Evolutionary conservation across 2,329 filamentous ascomycete species (phyloP).

Genomic region (Fulvia fulva): DNA sequence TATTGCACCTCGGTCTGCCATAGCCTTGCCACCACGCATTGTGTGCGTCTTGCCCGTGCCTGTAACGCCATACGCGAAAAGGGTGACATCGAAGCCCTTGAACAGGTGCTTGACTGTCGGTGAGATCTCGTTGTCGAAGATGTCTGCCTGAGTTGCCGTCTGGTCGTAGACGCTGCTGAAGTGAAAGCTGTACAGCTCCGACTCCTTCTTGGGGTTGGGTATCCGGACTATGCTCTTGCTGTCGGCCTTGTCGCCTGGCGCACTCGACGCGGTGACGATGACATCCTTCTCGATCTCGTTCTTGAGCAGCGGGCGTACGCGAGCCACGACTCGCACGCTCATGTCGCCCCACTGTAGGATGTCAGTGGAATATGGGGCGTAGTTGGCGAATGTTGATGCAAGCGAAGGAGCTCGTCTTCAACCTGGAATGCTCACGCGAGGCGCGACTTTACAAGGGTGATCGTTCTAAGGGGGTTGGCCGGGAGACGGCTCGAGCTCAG

Average conservation of each 20-base stretch:
- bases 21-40: slow-evolving; percentile 64
- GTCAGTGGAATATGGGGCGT: not conserved
- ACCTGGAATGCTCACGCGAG: not conserved
- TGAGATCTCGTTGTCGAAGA: slow-evolving; percentile 87
- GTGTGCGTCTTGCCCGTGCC: slow-evolving; percentile 98
- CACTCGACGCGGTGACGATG: slow-evolving; percentile 68
- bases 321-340: slow-evolving; percentile 80
- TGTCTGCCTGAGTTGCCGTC: slow-evolving; percentile 72
- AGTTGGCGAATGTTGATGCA: not conserved
- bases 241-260: slow-evolving; percentile 41
- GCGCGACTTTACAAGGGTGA: not conserved
- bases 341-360: slow-evolving; percentile 18
- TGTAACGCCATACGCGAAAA: slow-evolving; percentile 95
- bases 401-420: slow-evolving; percentile 8
- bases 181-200: slow-evolving; percentile 86
- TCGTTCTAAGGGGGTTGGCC: not conserved
- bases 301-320: slow-evolving; percentile 82
- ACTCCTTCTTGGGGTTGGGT: slow-evolving; percentile 87
- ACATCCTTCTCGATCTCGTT: slow-evolving; percentile 82
- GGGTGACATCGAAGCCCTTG: slow-evolving; percentile 96
- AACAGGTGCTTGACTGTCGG: slow-evolving; percentile 91
- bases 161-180: slow-evolving; percentile 92
- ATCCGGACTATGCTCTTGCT: slow-evolving; percentile 68
- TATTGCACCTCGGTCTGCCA: slow-evolving; percentile 63
- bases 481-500: not conserved